Evolutionary conservation across 306 rosid genomes (phyloP).

Genomic region (Elaeagnus macrophylla): DNA sequence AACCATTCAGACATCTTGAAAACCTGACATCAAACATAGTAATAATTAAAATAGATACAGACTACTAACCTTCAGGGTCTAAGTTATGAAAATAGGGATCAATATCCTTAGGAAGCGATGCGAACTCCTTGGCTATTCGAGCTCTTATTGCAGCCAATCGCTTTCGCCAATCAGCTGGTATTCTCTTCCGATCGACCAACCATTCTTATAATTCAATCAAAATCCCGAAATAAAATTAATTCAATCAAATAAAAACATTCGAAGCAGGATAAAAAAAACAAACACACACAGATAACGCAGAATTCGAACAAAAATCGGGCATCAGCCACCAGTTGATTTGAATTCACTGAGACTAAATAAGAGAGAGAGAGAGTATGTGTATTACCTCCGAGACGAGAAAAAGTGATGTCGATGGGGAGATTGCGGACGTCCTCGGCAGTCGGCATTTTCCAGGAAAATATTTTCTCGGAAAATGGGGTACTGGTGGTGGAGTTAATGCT

Average conservation of each 20-base stretch:
- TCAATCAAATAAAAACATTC: constrained; percentile 2
- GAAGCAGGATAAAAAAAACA: not conserved
- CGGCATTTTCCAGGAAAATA: constrained; percentile 42
- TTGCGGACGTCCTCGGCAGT: constrained; percentile 54
- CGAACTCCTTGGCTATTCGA: constrained; percentile 64
- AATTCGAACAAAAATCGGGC: not conserved
- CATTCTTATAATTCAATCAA: constrained; percentile 48
- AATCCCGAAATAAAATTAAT: constrained; percentile 7
- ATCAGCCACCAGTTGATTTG: not conserved
- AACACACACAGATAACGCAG: not conserved
- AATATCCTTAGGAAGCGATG: constrained; percentile 65
- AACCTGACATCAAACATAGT: too few species aligned
- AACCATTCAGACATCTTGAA: too few species aligned
- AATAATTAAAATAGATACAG: too few species aligned
- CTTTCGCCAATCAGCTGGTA: constrained; percentile 85
- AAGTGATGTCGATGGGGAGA: constrained; percentile 83
- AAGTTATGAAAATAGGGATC: constrained; percentile 67
- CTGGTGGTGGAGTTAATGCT: not conserved
- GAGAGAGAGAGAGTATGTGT: not conserved
- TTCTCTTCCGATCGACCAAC: constrained; percentile 86
- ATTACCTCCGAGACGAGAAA: constrained; percentile 90
- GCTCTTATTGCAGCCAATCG: constrained; percentile 56
- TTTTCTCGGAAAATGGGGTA: not conserved
- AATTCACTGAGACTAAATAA: not conserved
- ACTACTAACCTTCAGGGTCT: constrained; percentile 52